phyloP scores from a whole-genome alignment of 306 rosid species.

The Acmispon strigosus region DNA sequence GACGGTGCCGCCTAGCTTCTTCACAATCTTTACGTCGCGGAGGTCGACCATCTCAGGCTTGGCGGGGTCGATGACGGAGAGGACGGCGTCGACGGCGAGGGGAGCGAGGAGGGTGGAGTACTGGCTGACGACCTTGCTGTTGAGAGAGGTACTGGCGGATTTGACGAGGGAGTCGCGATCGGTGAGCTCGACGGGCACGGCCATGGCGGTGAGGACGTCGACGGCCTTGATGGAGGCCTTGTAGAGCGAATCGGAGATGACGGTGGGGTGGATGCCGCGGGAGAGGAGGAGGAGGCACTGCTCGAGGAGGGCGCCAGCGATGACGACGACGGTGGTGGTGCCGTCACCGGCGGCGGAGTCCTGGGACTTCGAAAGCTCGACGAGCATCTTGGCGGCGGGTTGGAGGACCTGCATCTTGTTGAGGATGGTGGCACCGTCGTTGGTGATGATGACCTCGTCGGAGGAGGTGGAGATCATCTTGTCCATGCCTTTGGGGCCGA shows the following conservation, averaged over 20 bases:
- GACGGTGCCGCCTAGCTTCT: slow-evolving; percentile 90
- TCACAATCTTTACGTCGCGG: slow-evolving; percentile 84
- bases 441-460: slow-evolving; percentile 93
- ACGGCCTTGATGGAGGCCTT: slow-evolving; percentile 72
- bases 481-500: slow-evolving; percentile 98
- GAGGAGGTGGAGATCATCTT: slow-evolving; percentile 91
- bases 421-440: slow-evolving; percentile 98
- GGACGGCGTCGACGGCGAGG: slow-evolving; percentile 83
- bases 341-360: slow-evolving; percentile 96
- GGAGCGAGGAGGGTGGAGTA: slow-evolving; percentile 90
- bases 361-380: slow-evolving; percentile 91
- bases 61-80: slow-evolving; percentile 54
- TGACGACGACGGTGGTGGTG: slow-evolving; percentile 91
- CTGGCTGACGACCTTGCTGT: slow-evolving; percentile 94
- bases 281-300: slow-evolving; percentile 66
- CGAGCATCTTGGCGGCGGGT: slow-evolving; percentile 97
- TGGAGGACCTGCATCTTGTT: slow-evolving; percentile 97
- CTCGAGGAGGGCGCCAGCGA: slow-evolving; percentile 75
- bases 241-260: slow-evolving; percentile 76
- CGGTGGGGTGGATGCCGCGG: slow-evolving; percentile 85
- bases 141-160: slow-evolving; percentile 87
- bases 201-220: slow-evolving; percentile 89
- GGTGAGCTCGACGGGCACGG: slow-evolving; percentile 81
- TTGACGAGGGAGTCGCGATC: slow-evolving; percentile 80
- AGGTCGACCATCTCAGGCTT: slow-evolving; percentile 79